These are phyloP conservation scores for Calocybe cyanea DNA, from an alignment of 768 basidiomycete species.

Conservation along the genomic window DNA sequence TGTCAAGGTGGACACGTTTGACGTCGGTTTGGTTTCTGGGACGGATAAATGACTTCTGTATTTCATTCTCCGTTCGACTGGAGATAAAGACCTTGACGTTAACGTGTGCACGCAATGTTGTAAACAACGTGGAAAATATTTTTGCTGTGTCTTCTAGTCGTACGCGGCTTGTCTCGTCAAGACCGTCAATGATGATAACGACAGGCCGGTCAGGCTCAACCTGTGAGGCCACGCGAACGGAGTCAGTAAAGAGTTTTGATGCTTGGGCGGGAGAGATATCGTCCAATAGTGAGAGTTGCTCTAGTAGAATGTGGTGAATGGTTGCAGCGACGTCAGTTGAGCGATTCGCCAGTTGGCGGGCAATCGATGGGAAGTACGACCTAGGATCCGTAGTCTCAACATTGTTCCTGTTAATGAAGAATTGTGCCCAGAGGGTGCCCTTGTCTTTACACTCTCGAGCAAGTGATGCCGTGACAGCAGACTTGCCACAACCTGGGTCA, in stretches of 20 bases:
- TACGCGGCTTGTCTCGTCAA: slow-evolving; percentile 14
- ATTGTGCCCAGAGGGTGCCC: background rate
- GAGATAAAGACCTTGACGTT: background rate
- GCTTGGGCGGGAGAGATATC: background rate
- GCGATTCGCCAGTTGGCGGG: background rate
- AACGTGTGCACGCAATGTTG: background rate
- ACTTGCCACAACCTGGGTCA: slow-evolving; percentile 8
- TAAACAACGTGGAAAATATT: background rate
- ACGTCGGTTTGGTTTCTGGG: slow-evolving; percentile 4
- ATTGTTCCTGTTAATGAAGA: slow-evolving; percentile 10
- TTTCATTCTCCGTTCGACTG: background rate
- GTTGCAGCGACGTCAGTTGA: background rate
- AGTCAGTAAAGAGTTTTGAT: background rate
- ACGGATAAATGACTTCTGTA: background rate
- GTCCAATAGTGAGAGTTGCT: slow-evolving; percentile 9
- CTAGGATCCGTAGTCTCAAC: slow-evolving; percentile 7
- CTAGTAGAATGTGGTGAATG: background rate
- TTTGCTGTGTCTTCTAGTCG: background rate
- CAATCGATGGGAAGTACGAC: background rate
- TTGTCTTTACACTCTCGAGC: slow-evolving; percentile 5
- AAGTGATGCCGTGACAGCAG: slow-evolving; percentile 6
- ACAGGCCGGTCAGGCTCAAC: background rate
- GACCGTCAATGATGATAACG: slow-evolving; percentile 12
- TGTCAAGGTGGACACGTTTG: slow-evolving; percentile 4
- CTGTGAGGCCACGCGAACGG: background rate